phyloP scores from a whole-genome alignment of 768 basidiomycete genomes.

The Lyophyllum decastes region DNA sequence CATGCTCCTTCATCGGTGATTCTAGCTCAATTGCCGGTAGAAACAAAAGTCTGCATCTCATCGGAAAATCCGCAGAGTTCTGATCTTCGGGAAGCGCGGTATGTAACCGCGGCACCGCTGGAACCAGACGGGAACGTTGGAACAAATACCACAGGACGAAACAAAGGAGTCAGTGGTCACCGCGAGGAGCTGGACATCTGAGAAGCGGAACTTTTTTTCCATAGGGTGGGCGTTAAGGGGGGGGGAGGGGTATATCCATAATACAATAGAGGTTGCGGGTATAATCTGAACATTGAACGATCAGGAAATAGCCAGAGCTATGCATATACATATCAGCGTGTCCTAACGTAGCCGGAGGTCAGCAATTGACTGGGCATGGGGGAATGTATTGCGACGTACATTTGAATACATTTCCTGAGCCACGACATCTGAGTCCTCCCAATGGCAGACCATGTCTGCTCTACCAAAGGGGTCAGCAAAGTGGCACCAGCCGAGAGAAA shows the following conservation, averaged over 20 bases:
- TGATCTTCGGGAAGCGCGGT: slow-evolving; percentile 33
- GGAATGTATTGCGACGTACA: slow-evolving; percentile 44
- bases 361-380: slow-evolving; percentile 9
- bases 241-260: slow-evolving; percentile 27
- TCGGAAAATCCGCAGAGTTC: slow-evolving; percentile 24
- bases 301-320: slow-evolving; percentile 48
- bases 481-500: slow-evolving; percentile 10
- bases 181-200: background rate
- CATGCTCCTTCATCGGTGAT: slow-evolving; percentile 11
- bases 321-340: slow-evolving; percentile 54
- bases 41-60: slow-evolving; percentile 13
- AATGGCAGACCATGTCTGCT: slow-evolving; percentile 82
- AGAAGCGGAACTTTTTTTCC: slow-evolving; percentile 23
- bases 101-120: slow-evolving; percentile 32
- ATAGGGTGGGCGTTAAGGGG: slow-evolving; percentile 17
- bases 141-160: slow-evolving; percentile 1
- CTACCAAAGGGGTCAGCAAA: slow-evolving; percentile 35
- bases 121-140: slow-evolving; percentile 26
- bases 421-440: slow-evolving; percentile 83
- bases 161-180: slow-evolving; percentile 3
- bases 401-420: slow-evolving; percentile 80
- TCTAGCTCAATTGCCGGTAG: slow-evolving; percentile 9
- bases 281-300: slow-evolving; percentile 16
- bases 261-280: slow-evolving; percentile 19
- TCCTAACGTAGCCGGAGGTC: slow-evolving; percentile 48